These are phyloP conservation scores for Globisporangium heterothallicum DNA, from an alignment of 352 stramenopile species.

Conservation along the genomic window DNA sequence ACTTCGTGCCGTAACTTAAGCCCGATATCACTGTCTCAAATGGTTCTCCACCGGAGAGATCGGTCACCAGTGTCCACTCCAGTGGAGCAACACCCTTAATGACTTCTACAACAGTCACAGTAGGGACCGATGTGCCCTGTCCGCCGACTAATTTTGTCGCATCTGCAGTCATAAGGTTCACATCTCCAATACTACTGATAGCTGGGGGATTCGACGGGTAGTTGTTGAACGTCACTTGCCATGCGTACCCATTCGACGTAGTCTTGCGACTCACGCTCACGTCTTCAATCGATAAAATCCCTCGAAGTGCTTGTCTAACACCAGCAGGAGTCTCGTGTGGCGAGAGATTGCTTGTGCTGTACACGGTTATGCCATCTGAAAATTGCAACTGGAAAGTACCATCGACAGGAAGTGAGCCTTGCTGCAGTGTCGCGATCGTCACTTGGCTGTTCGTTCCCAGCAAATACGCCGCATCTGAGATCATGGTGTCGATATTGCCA, in stretches of 20 bases:
- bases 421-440: constrained; percentile 21
- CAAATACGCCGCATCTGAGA: constrained; percentile 34
- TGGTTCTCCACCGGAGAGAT: constrained; percentile 71
- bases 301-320: constrained; percentile 43
- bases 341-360: constrained; percentile 43
- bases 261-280: constrained; percentile 61
- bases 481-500: constrained; percentile 50
- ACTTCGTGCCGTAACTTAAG: constrained; percentile 81
- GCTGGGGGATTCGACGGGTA: constrained; percentile 54
- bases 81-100: constrained; percentile 45
- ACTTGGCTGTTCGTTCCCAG: constrained; percentile 40
- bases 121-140: constrained; percentile 21
- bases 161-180: constrained; percentile 51
- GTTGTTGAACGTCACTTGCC: constrained; percentile 88
- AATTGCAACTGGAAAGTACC: constrained; percentile 56
- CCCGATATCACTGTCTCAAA: constrained; percentile 58
- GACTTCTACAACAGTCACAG: constrained; percentile 47
- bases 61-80: constrained; percentile 48
- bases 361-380: constrained; percentile 22
- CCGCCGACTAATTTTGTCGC: constrained; percentile 43
- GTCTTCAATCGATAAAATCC: constrained; percentile 42
- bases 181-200: constrained; percentile 90
- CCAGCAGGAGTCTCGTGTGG: constrained; percentile 41
- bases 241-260: constrained; percentile 73
- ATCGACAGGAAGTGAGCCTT: constrained; percentile 55